Evolutionary conservation across 345 rosid species (phyloP).

Genomic region (Hypericum androsaemum): DNA sequence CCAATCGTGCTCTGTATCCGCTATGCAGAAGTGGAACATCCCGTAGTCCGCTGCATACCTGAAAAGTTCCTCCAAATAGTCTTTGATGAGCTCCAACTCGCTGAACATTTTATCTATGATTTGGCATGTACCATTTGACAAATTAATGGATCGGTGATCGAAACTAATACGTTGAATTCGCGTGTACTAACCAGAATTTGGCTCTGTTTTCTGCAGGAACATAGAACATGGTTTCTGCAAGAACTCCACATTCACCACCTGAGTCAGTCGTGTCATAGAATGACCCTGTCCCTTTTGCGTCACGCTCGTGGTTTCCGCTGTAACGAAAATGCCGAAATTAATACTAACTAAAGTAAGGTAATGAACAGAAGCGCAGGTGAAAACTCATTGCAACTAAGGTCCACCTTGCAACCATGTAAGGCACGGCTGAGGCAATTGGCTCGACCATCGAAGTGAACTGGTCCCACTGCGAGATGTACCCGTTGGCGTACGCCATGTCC

Average conservation of each 20-base stretch:
- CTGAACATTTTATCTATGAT: too few relatives aligned
- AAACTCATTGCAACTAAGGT: too few relatives aligned
- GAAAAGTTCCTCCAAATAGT: not conserved
- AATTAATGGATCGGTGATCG: too few relatives aligned
- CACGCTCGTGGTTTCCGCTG: conserved; percentile 36
- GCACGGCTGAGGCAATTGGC: conserved; percentile 29
- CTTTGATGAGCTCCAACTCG: not conserved
- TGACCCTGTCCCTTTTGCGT: conserved; percentile 30
- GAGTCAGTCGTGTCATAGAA: conserved; percentile 42
- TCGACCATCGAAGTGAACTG: conserved; percentile 36
- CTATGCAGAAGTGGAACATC: conserved; percentile 74
- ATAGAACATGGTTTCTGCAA: conserved; percentile 57
- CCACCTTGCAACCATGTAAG: conserved; percentile 39
- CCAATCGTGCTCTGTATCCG: conserved; percentile 80
- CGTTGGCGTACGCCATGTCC: conserved; percentile 34
- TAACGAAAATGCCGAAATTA: not conserved
- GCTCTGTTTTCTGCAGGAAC: conserved; percentile 54
- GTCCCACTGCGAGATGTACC: conserved; percentile 41
- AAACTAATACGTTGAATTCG: too few relatives aligned
- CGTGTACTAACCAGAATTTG: not conserved
- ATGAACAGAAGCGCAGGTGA: too few relatives aligned
- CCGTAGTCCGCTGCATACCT: conserved; percentile 73
- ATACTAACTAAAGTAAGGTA: too few relatives aligned
- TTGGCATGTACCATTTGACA: too few relatives aligned
- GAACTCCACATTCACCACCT: conserved; percentile 65